phyloP scores from a whole-genome alignment of 78 protist genomes.

The Chrysochromulina tobinii region DNA sequence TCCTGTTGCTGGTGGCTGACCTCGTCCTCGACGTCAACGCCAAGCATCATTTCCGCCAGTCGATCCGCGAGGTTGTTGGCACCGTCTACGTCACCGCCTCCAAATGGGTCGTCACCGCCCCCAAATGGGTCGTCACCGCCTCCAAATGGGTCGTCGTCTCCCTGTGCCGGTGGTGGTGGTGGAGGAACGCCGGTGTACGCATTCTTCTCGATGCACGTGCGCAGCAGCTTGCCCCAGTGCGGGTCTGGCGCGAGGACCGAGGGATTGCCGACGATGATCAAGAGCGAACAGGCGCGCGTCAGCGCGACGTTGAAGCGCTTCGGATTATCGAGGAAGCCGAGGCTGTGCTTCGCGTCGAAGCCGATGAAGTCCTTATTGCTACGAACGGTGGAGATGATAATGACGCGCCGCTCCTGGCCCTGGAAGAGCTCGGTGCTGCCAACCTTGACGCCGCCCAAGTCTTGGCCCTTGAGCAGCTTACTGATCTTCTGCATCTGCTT shows the following conservation, averaged over 20 bases:
- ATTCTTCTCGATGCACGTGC: background rate
- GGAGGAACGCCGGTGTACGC: background rate
- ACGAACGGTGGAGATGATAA: constrained; percentile 62
- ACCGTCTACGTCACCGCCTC: too few relatives aligned
- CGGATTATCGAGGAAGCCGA: constrained; percentile 47
- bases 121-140: too few relatives aligned
- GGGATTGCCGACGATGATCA: constrained; percentile 58
- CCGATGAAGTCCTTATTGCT: background rate
- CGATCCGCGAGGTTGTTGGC: too few relatives aligned
- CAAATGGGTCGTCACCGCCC: too few relatives aligned
- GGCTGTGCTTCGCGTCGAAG: constrained; percentile 24
- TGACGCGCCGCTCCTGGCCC: constrained; percentile 53
- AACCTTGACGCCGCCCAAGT: background rate
- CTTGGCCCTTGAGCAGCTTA: background rate
- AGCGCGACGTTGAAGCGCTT: constrained; percentile 64
- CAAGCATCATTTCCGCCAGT: too few relatives aligned
- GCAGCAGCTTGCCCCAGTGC: constrained; percentile 20
- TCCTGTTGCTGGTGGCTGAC: too few relatives aligned
- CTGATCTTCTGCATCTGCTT: constrained; percentile 40
- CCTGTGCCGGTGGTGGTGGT: too few relatives aligned
- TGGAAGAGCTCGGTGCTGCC: constrained; percentile 44
- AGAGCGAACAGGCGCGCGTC: constrained; percentile 49
- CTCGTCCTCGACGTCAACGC: too few relatives aligned
- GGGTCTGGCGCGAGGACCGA: background rate
- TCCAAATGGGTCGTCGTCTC: too few relatives aligned